Evolutionary conservation across 805 yeast species (phyloP), one percentile per base, ranked within the genome.

Genomic region (Pichia californica): DNA sequence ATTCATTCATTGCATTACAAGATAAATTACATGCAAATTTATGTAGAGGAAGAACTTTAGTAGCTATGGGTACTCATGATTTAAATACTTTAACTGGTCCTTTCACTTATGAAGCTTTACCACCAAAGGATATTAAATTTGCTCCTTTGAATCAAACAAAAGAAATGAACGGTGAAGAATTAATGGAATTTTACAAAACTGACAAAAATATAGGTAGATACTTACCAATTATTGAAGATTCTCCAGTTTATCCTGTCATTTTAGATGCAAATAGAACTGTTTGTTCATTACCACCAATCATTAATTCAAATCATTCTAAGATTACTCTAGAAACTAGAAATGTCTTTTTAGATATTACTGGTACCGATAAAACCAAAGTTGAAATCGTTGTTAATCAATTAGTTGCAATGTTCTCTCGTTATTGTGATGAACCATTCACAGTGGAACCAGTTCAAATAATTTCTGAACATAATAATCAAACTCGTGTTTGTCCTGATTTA

Each of bases 41-140:
- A 59, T 91, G 99, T 68, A 91, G 99, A 73, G 86, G 91, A 68
- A 86, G 99, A 76, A 83, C 96, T 28, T 76, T 93, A 55, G 99
- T 93, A 44, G 98, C 99, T 40, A 88, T 91, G 75, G 99, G 99
- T 57, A 93, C 99, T 42, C 99, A 93, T 61, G 98, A 93, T 66
- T 73, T 83, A 49, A 95, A 87, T 63, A 77, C 83, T 38, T 68
- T 91, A 52, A 84, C 86, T 23, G 94, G 95, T 47, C 64, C 63
- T 20, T 88, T 93, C 69, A 77, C 87, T 43, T 93, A 88, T 70
- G 87, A 83, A 60, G 97, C 93, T 34, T 69, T 84, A 52, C 71
- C 79, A 43, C 96, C 96, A 46, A 68, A 74, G 52, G 88, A 85
- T 36, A 72, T 93, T 62, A 71, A 76, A 49, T 89, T 85, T 55